Evolutionary conservation across 1,284 basidiomycete species (phyloP).

Genomic region (Kwoniella shivajii): DNA sequence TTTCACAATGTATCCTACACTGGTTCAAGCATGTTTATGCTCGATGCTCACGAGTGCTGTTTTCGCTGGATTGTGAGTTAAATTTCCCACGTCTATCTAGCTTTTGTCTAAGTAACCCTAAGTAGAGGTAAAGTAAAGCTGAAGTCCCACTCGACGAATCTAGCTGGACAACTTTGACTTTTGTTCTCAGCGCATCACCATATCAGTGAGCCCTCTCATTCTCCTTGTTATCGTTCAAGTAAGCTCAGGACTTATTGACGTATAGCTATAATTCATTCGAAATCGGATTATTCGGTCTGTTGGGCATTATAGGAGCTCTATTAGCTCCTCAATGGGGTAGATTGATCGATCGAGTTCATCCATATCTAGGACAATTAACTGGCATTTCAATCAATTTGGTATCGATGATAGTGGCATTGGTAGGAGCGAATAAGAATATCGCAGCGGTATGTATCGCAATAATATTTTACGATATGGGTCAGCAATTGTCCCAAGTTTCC

Average conservation of each 20-base stretch:
- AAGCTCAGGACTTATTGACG: neutral
- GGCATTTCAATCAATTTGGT: slow-evolving; percentile 51
- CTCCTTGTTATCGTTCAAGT: neutral
- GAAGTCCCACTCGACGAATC: too few relatives aligned
- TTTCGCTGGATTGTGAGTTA: slow-evolving; percentile 45
- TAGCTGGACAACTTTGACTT: slow-evolving; percentile 71
- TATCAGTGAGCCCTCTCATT: slow-evolving; percentile 58
- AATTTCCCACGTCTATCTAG: neutral
- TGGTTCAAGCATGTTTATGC: slow-evolving; percentile 66
- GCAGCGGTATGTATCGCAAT: slow-evolving; percentile 62
- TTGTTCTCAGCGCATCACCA: slow-evolving; percentile 66
- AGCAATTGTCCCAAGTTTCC: slow-evolving; percentile 57
- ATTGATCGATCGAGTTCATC: slow-evolving; percentile 64
- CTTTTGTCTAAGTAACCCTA: neutral
- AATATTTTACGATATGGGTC: slow-evolving; percentile 55
- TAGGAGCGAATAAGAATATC: slow-evolving; percentile 63
- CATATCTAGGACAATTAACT: slow-evolving; percentile 66
- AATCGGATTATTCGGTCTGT: slow-evolving; percentile 70
- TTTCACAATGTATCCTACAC: slow-evolving; percentile 66
- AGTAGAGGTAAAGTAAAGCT: too few relatives aligned
- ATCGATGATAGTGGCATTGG: slow-evolving; percentile 57
- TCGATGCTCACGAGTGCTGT: slow-evolving; percentile 60
- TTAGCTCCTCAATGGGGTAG: slow-evolving; percentile 65
- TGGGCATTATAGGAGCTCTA: slow-evolving; percentile 69
- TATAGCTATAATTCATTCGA: slow-evolving; percentile 57